Evolutionary conservation across 2,329 filamentous ascomycete species (phyloP).

Genomic region (Botrytis elliptica): DNA sequence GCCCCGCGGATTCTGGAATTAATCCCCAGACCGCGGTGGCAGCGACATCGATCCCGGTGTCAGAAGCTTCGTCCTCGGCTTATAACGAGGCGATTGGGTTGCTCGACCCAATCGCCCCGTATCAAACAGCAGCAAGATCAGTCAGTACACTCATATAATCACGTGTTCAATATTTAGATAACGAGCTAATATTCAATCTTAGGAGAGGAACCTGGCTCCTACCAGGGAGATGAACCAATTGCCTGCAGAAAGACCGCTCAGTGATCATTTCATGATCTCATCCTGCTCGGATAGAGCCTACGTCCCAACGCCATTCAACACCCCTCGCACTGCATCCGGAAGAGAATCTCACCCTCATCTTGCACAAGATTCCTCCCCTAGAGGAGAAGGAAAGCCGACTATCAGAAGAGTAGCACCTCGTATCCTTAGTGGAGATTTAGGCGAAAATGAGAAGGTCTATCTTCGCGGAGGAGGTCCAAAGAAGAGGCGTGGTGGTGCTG

Average conservation of each 20-base stretch:
- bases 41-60: background rate
- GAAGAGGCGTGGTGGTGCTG: conserved; percentile 1
- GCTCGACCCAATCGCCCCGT: background rate
- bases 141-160: background rate
- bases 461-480: conserved; percentile 18
- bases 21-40: background rate
- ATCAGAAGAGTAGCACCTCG: background rate
- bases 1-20: background rate
- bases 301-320: conserved; percentile 17
- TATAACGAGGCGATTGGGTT: conserved; percentile 3
- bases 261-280: conserved; percentile 11
- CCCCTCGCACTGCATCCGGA: background rate
- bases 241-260: background rate
- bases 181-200: background rate
- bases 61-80: background rate
- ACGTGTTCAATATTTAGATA: background rate
- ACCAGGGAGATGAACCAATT: background rate
- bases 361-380: background rate
- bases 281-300: conserved; percentile 10
- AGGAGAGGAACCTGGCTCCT: background rate
- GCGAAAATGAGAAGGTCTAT: background rate
- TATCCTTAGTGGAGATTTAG: background rate
- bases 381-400: background rate
- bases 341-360: background rate
- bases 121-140: background rate